Base-by-base conservation (phyloP, 345 rosid genomes). In the Sapria himalayana region DNA sequence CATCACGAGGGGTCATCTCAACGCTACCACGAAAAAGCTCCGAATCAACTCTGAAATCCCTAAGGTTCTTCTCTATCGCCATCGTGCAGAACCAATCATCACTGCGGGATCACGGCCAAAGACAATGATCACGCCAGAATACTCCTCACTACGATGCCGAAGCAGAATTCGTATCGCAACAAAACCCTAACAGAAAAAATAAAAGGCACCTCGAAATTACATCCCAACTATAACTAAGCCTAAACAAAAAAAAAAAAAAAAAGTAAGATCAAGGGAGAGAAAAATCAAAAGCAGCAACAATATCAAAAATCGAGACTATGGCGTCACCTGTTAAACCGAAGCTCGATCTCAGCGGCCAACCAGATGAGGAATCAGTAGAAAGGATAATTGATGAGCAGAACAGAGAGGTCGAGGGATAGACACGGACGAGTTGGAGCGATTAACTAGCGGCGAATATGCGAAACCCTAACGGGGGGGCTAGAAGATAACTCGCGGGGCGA, bases 21-120 rank as follows among this genome's bases (percentile, higher is more conserved):
- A 71, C 56, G 64, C 93, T 82, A 41, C 58, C 71, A 8, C 81
- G 92, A 4, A 91, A 89, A 62, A 73, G 63, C 55, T 79, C 84
- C 48, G 85, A 60, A 62, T 74, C 92, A 29, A 62, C 70, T 66
- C 68, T 84, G 51, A 73, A 77, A 62, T 54, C 66, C n/a, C n/a
- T n/a, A n/a, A n/a, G n/a, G 51, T 75, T 80, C 84, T 91, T 91
- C 80, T 91, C 95, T 60, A 84, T 84, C 48, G 99, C 93, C 99
- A 91, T 86, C 40, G 22, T 24, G 21, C 31, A 50, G 27, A 41
- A 32, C 49, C 38, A 10, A 39, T 37, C 55, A 16, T n/a, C n/a
- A n/a, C n/a, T n/a, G n/a, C n/a, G n/a, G n/a, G 50, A 45, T 5
- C 32, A 33, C 50, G 46, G 38, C 38, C 23, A 42, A 23, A 22